A percentile compares a stretch with the other conserved stretches of the same genome.
Conservation (phyloP, 352 stramenopile genomes). For the Elongisporangium prolatum region DNA sequence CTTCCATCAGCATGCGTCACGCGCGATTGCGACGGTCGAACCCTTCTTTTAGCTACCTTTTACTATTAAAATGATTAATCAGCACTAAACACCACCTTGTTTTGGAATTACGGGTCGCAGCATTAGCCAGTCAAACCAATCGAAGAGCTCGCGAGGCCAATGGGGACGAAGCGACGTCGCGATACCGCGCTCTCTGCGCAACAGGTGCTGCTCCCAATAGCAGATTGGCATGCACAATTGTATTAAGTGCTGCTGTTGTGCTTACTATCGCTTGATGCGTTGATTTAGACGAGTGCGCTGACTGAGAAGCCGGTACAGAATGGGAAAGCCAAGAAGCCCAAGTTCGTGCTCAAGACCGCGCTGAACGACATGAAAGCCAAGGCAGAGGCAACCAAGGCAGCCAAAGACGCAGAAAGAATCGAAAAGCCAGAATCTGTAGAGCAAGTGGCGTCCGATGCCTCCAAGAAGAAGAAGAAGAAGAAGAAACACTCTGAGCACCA, state of each 20-base stretch:
- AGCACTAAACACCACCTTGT: background rate
- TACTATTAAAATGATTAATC: background rate
- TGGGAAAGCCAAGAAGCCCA: background rate
- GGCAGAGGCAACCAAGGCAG: constrained; percentile 19
- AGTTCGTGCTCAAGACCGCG: background rate
- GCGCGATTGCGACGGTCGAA: background rate
- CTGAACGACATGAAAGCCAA: background rate
- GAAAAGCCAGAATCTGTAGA: background rate
- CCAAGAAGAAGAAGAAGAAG: constrained; percentile 34
- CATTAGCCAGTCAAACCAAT: background rate
- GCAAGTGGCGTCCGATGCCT: background rate
- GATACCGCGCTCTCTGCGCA: background rate
- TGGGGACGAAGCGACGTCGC: constrained; percentile 20
- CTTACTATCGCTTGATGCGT: background rate
- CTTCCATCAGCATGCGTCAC: background rate
- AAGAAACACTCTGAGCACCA: constrained; percentile 31
- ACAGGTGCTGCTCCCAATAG: constrained; percentile 7
- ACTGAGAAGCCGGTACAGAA: background rate
- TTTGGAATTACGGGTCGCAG: background rate
- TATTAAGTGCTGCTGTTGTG: background rate
- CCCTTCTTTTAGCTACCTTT: background rate
- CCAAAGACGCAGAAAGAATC: constrained; percentile 17
- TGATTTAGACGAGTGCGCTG: background rate
- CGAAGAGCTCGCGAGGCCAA: constrained; percentile 1
- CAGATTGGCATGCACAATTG: background rate